phyloP scores from a whole-genome alignment of 495 filamentous ascomycete species.

The Articulospora tetracladia region DNA sequence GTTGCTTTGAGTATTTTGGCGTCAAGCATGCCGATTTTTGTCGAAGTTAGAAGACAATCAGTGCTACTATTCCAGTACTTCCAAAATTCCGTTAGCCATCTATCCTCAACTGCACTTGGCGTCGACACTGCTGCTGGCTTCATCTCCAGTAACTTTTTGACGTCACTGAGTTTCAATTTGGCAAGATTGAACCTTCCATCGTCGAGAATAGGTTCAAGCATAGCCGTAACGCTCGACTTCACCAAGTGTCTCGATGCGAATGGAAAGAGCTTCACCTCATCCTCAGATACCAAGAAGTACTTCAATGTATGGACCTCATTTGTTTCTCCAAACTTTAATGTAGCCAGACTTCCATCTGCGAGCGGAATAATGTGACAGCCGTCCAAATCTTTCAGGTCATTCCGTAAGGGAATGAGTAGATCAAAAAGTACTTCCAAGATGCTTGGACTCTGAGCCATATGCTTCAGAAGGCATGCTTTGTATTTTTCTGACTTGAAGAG shows the following conservation, averaged over 20 bases:
- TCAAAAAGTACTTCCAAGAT: conserved; percentile 18
- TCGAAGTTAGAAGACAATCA: neutral
- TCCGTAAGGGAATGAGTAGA: conserved; percentile 6
- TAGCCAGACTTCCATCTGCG: conserved; percentile 26
- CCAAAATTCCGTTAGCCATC: conserved; percentile 28
- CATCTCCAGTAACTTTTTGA: conserved; percentile 9
- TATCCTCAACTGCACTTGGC: neutral
- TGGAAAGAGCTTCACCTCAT: conserved; percentile 24
- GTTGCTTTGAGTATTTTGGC: conserved; percentile 1
- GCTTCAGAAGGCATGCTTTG: conserved; percentile 7
- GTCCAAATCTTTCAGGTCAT: conserved; percentile 14
- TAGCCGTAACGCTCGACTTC: neutral
- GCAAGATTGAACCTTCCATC: conserved; percentile 22
- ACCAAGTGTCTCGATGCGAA: conserved; percentile 21
- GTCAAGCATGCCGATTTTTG: neutral
- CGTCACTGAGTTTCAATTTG: conserved; percentile 13
- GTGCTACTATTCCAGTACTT: conserved; percentile 16
- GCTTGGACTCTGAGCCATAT: conserved; percentile 1
- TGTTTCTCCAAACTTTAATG: conserved; percentile 7
- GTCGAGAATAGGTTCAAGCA: neutral
- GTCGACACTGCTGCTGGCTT: neutral
- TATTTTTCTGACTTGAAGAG: conserved; percentile 17
- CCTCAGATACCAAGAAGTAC: conserved; percentile 16
- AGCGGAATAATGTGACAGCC: conserved; percentile 30
- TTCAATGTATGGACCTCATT: neutral